Evolutionary conservation across 176 grass and related monocot genomes (phyloP).

Genomic region (Rhipidocladum racemiflorum): DNA sequence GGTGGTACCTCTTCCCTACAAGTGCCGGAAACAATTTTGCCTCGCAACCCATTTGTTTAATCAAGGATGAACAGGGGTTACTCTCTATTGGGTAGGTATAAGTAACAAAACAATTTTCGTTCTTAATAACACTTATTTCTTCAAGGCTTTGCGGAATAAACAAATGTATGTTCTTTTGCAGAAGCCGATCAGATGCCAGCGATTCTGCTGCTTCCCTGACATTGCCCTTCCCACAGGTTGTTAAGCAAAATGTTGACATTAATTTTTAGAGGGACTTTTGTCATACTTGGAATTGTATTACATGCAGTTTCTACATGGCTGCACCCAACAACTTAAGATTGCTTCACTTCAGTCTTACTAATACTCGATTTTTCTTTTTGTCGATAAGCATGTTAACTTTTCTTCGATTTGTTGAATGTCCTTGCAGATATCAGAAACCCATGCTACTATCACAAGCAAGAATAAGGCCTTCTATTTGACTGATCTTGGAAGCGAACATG

Average conservation of each 20-base stretch:
- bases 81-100: slow-evolving; percentile 68
- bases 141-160: not conserved
- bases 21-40: slow-evolving; percentile 31
- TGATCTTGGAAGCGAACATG: slow-evolving; percentile 71
- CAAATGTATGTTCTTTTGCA: slow-evolving; percentile 37
- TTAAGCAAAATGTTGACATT: not conserved
- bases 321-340: not conserved
- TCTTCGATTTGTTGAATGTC: slow-evolving; percentile 19
- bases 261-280: not conserved
- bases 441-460: slow-evolving; percentile 79
- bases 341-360: not conserved
- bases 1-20: slow-evolving; percentile 80
- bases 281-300: not conserved
- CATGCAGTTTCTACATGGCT: not conserved
- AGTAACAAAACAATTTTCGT: slow-evolving; percentile 19
- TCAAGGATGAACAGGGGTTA: slow-evolving; percentile 59
- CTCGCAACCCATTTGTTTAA: slow-evolving; percentile 64
- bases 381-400: not conserved
- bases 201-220: slow-evolving; percentile 42
- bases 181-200: slow-evolving; percentile 43
- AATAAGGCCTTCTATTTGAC: slow-evolving; percentile 85
- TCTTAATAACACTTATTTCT: not conserved
- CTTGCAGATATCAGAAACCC: slow-evolving; percentile 70
- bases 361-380: not conserved
- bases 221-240: slow-evolving; percentile 65